phyloP scores from a whole-genome alignment of 2,329 filamentous ascomycete species.

The Ramularia endophylla region DNA sequence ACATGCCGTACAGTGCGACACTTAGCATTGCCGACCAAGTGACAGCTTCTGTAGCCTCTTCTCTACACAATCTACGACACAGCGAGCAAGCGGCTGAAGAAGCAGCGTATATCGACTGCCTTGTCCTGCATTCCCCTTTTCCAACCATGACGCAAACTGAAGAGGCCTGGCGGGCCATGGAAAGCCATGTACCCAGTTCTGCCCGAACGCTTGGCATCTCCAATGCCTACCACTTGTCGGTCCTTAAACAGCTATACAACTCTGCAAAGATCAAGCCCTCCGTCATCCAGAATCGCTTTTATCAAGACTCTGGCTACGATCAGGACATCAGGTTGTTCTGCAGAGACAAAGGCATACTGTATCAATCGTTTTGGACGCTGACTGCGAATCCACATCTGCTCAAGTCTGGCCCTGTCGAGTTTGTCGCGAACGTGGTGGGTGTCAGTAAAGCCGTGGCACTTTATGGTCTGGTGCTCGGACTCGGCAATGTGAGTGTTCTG shows the following conservation, averaged over 20 bases:
- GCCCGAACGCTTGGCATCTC: conserved; percentile 69
- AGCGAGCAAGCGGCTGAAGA: conserved; percentile 32
- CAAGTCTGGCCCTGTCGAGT: conserved; percentile 41
- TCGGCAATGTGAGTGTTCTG: conserved; percentile 46
- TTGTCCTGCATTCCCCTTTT: conserved; percentile 56
- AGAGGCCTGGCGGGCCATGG: conserved; percentile 60
- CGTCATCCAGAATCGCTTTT: conserved; percentile 73
- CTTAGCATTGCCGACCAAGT: conserved; percentile 60
- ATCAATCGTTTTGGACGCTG: conserved; percentile 58
- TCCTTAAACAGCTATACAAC: conserved; percentile 50
- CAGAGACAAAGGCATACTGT: conserved; percentile 46
- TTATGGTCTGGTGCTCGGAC: conserved; percentile 51
- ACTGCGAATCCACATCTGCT: conserved; percentile 52
- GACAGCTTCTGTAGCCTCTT: conserved; percentile 59
- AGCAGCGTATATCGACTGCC: conserved; percentile 50
- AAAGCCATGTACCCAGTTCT: conserved; percentile 57
- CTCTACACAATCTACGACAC: conserved; percentile 54
- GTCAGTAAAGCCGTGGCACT: conserved; percentile 46
- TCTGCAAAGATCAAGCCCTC: conserved; percentile 47
- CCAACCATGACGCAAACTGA: conserved; percentile 48
- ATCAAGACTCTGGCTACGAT: conserved; percentile 55
- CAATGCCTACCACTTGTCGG: conserved; percentile 54
- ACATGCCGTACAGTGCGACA: conserved; percentile 58
- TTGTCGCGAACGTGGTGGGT: conserved; percentile 41
- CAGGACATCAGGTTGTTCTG: conserved; percentile 53